Percentiles rank a stretch among this genome's conserved stretches.
phyloP scores from a whole-genome alignment of 1,284 basidiomycete species.

The Malassezia brasiliensis region DNA sequence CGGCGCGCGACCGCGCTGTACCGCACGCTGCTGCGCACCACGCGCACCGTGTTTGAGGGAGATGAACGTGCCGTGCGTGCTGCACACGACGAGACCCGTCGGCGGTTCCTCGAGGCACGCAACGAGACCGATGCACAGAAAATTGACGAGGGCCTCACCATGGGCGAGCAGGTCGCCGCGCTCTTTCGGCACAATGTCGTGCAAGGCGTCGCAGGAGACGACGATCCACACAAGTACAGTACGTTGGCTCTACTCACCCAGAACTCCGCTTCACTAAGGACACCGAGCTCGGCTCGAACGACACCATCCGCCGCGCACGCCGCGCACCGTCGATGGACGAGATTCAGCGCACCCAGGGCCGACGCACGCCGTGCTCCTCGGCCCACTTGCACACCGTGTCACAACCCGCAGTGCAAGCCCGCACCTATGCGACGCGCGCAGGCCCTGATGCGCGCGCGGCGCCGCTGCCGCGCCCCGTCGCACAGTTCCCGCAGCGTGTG shows the following conservation, averaged over 20 bases:
- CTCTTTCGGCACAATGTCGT: conserved; percentile 43
- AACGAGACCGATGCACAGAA: conserved; percentile 27
- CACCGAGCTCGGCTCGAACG: conserved; percentile 45
- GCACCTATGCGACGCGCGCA: conserved; percentile 19
- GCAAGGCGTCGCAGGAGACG: conserved; percentile 33
- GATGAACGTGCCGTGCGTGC: conserved; percentile 28
- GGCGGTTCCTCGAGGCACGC: conserved; percentile 24
- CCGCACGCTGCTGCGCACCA: conserved; percentile 36
- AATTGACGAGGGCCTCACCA: conserved; percentile 34
- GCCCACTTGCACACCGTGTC: not conserved
- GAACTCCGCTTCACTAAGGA: conserved; percentile 38
- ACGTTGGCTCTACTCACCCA: conserved; percentile 12
- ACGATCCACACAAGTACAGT: conserved; percentile 20
- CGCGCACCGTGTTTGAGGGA: conserved; percentile 32
- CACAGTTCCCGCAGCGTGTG: conserved; percentile 33
- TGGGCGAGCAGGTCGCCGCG: conserved; percentile 37
- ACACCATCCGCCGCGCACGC: conserved; percentile 35
- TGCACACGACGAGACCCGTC: conserved; percentile 29
- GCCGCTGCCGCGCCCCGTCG: conserved; percentile 36
- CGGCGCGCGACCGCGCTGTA: conserved; percentile 36
- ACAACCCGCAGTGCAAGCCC: not conserved
- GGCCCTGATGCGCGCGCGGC: conserved; percentile 6
- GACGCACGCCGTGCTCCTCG: not conserved
- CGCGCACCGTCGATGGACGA: conserved; percentile 8
- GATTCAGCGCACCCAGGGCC: conserved; percentile 8